Evolutionary conservation across 108 stramenopile species (phyloP).

Genomic region (Cyclotella atomus): DNA sequence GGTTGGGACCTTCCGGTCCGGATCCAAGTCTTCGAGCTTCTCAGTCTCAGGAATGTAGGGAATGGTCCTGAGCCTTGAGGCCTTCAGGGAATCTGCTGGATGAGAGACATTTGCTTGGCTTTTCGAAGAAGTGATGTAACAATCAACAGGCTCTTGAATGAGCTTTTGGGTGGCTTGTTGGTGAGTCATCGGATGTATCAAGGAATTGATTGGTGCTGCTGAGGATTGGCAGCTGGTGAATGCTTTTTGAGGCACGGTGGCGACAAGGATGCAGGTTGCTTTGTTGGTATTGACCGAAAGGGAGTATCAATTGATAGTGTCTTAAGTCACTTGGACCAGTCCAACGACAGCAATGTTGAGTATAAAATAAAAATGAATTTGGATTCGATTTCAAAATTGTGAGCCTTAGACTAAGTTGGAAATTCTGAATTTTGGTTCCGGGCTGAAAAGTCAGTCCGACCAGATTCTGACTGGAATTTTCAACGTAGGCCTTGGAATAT

Average conservation of each 20-base stretch:
- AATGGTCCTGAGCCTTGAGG: background rate
- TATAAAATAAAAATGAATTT: background rate
- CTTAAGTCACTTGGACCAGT: background rate
- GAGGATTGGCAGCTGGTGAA: background rate
- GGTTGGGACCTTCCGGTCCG: background rate
- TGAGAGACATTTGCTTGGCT: background rate
- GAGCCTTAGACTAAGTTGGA: too few relatives aligned
- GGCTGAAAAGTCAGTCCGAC: too few relatives aligned
- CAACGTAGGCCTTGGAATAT: too few relatives aligned
- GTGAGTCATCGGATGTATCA: background rate
- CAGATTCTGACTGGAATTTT: too few relatives aligned
- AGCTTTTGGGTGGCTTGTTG: background rate
- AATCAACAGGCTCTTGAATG: background rate
- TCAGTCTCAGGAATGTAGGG: background rate
- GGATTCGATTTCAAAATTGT: background rate
- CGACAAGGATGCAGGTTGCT: too few relatives aligned
- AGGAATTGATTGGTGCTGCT: background rate
- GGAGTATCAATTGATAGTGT: background rate
- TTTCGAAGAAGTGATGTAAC: background rate
- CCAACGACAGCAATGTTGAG: background rate
- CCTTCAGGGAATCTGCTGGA: background rate
- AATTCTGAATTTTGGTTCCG: too few relatives aligned
- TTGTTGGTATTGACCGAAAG: background rate
- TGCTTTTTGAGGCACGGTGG: background rate
- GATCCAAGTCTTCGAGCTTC: background rate